These are phyloP conservation scores for Peronosclerospora sorghi DNA, from an alignment of 352 stramenopile species.

Conservation along the genomic window DNA sequence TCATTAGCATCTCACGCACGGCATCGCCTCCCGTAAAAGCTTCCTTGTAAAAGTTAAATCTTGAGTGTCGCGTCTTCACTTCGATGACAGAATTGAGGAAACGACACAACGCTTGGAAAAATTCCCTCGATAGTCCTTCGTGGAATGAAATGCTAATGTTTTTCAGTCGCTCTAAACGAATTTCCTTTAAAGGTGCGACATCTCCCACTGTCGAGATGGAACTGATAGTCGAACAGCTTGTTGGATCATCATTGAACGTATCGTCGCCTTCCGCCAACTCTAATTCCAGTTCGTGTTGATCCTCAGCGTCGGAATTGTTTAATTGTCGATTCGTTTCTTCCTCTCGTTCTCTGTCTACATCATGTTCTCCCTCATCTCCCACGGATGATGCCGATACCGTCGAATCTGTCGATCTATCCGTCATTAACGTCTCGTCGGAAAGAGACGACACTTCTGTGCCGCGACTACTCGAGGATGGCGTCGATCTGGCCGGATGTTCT, in stretches of 20 bases:
- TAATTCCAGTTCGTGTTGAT: slow-evolving; percentile 5
- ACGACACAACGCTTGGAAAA: slow-evolving; percentile 59
- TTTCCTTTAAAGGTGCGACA: slow-evolving; percentile 56
- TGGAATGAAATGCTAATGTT: slow-evolving; percentile 71
- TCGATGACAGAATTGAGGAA: slow-evolving; percentile 70
- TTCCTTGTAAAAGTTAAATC: slow-evolving; percentile 84
- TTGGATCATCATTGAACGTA: slow-evolving; percentile 23
- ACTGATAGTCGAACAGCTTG: slow-evolving; percentile 2
- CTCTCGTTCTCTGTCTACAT: slow-evolving; percentile 27
- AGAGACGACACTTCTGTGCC: slow-evolving; percentile 38
- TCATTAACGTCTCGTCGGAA: slow-evolving; percentile 21
- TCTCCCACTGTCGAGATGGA: slow-evolving; percentile 38
- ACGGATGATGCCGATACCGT: slow-evolving; percentile 31
- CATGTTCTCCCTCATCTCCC: slow-evolving; percentile 27
- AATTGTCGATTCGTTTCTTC: slow-evolving; percentile 10
- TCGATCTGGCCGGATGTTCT: slow-evolving; percentile 11
- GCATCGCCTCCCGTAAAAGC: slow-evolving; percentile 67
- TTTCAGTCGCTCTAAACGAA: slow-evolving; percentile 57
- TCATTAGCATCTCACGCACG: slow-evolving; percentile 59
- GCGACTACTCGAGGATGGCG: slow-evolving; percentile 38
- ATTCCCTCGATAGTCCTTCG: slow-evolving; percentile 66
- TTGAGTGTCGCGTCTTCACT: slow-evolving; percentile 71
- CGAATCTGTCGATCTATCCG: slow-evolving; percentile 37
- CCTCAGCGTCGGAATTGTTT: slow-evolving; percentile 9
- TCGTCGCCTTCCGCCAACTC: slow-evolving; percentile 22